Conservation (phyloP, 192 early-diverging fungal genomes). For the Jimgerdemannia flammicorona region DNA sequence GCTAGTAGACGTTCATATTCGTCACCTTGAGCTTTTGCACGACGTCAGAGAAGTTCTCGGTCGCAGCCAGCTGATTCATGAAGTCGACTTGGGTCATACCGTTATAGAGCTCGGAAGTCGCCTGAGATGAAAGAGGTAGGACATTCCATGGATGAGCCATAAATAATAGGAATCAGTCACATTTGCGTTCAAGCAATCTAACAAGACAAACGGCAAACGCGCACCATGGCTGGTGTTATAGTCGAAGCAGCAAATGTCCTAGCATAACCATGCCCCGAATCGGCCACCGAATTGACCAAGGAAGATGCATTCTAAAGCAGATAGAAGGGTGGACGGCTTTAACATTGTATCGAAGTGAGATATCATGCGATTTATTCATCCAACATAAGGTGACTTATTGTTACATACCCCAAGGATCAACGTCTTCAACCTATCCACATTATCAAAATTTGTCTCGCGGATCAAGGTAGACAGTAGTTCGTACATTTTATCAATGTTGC, state of each 20-base stretch:
- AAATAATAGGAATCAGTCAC: slow-evolving; percentile 5
- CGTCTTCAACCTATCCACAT: slow-evolving; percentile 69
- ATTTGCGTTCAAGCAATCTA: too few species aligned
- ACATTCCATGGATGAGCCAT: too few species aligned
- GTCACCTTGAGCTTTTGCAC: slow-evolving; percentile 55
- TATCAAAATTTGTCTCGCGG: slow-evolving; percentile 66
- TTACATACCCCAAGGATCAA: slow-evolving; percentile 57
- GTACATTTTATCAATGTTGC: slow-evolving; percentile 74
- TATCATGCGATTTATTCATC: not conserved
- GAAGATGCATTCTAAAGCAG: slow-evolving; percentile 55
- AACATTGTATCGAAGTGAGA: not conserved
- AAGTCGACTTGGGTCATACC: slow-evolving; percentile 79
- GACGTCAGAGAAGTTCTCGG: slow-evolving; percentile 59
- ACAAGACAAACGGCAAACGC: not conserved
- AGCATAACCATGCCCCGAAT: slow-evolving; percentile 81
- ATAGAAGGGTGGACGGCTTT: not conserved
- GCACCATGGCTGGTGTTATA: slow-evolving; percentile 48
- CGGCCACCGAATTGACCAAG: slow-evolving; percentile 76
- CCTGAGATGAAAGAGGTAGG: slow-evolving; percentile 2
- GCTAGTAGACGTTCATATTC: slow-evolving; percentile 2
- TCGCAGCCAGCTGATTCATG: slow-evolving; percentile 65
- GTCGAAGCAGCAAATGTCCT: slow-evolving; percentile 64
- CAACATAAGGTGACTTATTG: not conserved
- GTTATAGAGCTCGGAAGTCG: slow-evolving; percentile 40
- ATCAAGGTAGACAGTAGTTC: slow-evolving; percentile 68